Percentiles rank a stretch among this genome's conserved stretches.
phyloP scores from a whole-genome alignment of 768 basidiomycete genomes.

The Boletales sp. region DNA sequence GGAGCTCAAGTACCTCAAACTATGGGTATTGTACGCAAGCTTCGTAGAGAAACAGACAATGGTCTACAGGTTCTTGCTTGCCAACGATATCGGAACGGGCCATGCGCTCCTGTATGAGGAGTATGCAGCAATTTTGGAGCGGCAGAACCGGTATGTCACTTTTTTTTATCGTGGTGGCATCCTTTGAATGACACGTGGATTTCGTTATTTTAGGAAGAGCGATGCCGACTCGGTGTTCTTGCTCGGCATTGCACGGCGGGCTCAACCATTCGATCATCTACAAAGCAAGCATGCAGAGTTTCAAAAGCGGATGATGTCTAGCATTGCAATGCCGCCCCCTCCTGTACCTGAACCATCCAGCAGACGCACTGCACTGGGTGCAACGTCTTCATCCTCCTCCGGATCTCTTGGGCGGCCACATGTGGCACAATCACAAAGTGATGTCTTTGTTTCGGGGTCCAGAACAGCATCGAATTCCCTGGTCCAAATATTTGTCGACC shows the following conservation, averaged over 20 bases:
- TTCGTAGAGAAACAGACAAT: constrained; percentile 87
- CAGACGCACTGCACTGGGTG: constrained; percentile 45
- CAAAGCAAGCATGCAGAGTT: constrained; percentile 79
- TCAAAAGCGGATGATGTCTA: constrained; percentile 84
- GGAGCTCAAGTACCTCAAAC: constrained; percentile 84
- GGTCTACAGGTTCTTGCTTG: constrained; percentile 86
- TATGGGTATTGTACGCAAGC: constrained; percentile 93
- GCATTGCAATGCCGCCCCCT: constrained; percentile 35
- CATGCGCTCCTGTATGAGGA: constrained; percentile 89
- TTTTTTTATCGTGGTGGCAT: constrained; percentile 32
- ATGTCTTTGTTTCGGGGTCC: constrained; percentile 31
- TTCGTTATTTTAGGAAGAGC: constrained; percentile 52
- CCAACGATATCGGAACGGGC: constrained; percentile 84
- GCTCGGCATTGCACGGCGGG: constrained; percentile 85
- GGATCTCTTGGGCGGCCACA: constrained; percentile 14
- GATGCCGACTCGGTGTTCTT: constrained; percentile 88
- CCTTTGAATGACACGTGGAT: constrained; percentile 11
- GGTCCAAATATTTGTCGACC: constrained; percentile 72
- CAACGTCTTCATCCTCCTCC: constrained; percentile 37
- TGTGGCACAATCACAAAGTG: constrained; percentile 18
- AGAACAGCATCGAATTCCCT: constrained; percentile 49
- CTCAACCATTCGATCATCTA: constrained; percentile 76
- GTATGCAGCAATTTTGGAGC: constrained; percentile 79
- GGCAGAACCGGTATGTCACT: constrained; percentile 65
- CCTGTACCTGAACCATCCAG: constrained; percentile 34